phyloP scores from a whole-genome alignment of 345 rosid species.

The Combretum micranthum region DNA sequence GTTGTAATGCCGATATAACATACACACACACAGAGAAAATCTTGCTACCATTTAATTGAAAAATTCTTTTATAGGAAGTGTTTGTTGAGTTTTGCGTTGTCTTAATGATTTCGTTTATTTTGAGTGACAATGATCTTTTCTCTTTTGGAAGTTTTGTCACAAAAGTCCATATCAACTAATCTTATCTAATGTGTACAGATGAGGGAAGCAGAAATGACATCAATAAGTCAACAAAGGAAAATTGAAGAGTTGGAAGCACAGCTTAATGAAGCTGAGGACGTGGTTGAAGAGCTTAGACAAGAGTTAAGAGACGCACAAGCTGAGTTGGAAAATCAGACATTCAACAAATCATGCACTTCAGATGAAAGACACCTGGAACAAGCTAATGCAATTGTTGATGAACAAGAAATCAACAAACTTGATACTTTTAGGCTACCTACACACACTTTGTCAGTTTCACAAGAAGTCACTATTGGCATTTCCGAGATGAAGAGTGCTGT shows the following conservation, averaged over 20 bases:
- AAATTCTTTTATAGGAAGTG: no score
- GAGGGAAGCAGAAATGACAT: slow-evolving; percentile 54
- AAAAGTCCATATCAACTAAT: background rate
- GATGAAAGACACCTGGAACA: slow-evolving; percentile 9
- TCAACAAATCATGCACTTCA: slow-evolving; percentile 18
- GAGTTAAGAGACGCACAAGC: slow-evolving; percentile 58
- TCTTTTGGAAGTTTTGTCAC: background rate
- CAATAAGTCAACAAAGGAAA: slow-evolving; percentile 44
- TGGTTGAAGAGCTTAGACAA: slow-evolving; percentile 70
- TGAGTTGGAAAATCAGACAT: slow-evolving; percentile 44
- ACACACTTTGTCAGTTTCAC: slow-evolving; percentile 28
- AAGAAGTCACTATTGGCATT: slow-evolving; percentile 14
- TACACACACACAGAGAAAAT: no score
- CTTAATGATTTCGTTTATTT: no score
- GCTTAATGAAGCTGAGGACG: slow-evolving; percentile 84
- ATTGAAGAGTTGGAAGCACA: slow-evolving; percentile 87
- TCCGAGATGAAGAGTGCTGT: slow-evolving; percentile 24
- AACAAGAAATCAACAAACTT: slow-evolving; percentile 20
- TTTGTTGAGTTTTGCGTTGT: no score
- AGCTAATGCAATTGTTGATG: slow-evolving; percentile 14
- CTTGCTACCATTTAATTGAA: no score
- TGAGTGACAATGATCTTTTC: background rate
- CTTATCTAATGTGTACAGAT: slow-evolving; percentile 30
- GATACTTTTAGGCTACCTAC: slow-evolving; percentile 17
- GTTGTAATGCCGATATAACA: no score